These are phyloP conservation scores for Russula vinacea DNA, from an alignment of 768 basidiomycete species.

Conservation along the genomic window DNA sequence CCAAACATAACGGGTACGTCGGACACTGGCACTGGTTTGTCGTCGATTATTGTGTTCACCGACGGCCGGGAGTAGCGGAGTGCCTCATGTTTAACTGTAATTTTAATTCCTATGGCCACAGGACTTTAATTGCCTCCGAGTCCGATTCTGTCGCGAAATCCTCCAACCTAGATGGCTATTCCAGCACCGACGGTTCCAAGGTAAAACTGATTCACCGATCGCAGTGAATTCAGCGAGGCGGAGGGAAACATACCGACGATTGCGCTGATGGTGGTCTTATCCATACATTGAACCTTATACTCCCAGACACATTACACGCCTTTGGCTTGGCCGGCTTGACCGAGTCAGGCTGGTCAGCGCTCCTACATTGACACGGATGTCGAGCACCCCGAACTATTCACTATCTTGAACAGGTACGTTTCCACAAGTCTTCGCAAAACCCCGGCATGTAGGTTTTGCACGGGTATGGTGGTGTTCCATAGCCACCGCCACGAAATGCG, in stretches of 20 bases:
- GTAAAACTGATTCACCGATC: background rate
- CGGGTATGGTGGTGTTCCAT: background rate
- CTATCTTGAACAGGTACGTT: background rate
- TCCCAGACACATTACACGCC: background rate
- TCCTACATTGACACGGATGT: background rate
- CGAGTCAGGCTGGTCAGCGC: background rate
- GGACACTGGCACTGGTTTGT: background rate
- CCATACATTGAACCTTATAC: too few species aligned
- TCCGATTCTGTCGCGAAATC: background rate
- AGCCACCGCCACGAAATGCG: background rate
- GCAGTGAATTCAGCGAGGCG: too few species aligned
- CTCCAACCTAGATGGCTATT: background rate
- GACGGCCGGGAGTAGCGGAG: background rate
- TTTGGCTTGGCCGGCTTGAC: too few species aligned
- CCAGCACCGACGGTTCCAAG: background rate
- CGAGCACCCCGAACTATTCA: background rate
- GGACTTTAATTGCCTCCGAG: background rate
- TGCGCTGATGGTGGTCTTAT: too few species aligned
- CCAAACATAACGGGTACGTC: background rate
- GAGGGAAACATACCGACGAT: background rate
- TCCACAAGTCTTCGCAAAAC: background rate
- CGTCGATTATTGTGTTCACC: background rate
- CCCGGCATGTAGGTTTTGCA: background rate
- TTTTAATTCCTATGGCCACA: too few species aligned
- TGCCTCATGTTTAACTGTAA: background rate